A percentile compares a stretch with the other conserved stretches of the same genome.
phyloP scores from a whole-genome alignment of 257 asterid genomes.

The Fraxinus anomala region DNA sequence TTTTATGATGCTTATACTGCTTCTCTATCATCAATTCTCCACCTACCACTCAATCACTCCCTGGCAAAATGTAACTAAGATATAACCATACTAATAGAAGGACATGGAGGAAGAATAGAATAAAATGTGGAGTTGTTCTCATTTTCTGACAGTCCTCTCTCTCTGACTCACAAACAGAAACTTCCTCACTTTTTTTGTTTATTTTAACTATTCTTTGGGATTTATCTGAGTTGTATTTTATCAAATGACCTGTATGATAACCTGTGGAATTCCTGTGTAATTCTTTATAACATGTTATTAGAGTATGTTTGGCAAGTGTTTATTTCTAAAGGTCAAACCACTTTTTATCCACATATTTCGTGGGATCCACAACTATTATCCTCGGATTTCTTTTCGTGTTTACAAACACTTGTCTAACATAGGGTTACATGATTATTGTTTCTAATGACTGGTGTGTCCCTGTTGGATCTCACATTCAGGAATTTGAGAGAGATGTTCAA shows the following conservation, averaged over 20 bases:
- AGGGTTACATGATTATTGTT: not conserved
- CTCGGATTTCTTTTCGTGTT: too few relatives aligned
- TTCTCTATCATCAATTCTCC: not conserved
- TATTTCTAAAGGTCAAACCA: too few relatives aligned
- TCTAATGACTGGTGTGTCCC: slow-evolving; percentile 26
- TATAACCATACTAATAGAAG: not conserved
- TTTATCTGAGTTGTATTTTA: not conserved
- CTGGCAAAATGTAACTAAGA: not conserved
- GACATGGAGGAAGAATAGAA: not conserved
- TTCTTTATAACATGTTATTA: not conserved
- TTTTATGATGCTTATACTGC: not conserved
- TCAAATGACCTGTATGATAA: not conserved
- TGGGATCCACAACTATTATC: too few relatives aligned
- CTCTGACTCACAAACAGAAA: not conserved
- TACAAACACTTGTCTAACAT: too few relatives aligned
- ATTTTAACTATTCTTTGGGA: not conserved
- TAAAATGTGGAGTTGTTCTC: not conserved
- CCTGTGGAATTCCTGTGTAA: not conserved
- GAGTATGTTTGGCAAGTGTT: too few relatives aligned
- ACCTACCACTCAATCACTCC: not conserved
- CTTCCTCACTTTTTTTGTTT: not conserved
- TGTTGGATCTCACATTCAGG: slow-evolving; percentile 57
- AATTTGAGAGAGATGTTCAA: slow-evolving; percentile 90
- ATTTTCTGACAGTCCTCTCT: not conserved
- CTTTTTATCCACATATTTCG: too few relatives aligned